Base-by-base conservation (phyloP, 805 yeast genomes). In the Zygosaccharomyces bisporus region DNA sequence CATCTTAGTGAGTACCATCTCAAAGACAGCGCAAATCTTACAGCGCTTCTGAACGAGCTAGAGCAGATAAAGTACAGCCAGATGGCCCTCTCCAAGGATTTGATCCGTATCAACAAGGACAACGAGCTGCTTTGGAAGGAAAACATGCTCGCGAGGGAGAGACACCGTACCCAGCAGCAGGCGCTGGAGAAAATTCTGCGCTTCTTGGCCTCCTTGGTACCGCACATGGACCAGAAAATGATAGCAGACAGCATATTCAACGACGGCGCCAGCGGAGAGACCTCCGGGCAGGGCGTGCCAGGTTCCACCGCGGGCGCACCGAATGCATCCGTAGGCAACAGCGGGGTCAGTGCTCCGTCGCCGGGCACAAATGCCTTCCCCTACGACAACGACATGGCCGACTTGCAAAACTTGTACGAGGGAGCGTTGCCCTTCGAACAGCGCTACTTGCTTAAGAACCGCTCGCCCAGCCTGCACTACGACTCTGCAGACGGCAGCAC, bases 51-150 rank as follows among this genome's bases (percentile, higher is more conserved):
- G 45, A 71, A 72, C 39, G 97, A 90, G 63, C 68, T 90, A 45
- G 93, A 87, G 49, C 72, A 72, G 43, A 76, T 93, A 53, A 86
- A 85, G 60, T 72, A 76, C 55, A 86, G 86, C 57, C 99, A 93
- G 64, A 58, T 78, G 49, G 77, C 86, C 14, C 86, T 93, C 14
- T 77, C 88, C 4, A 93, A 89, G 54, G 98, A 93, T 60, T 70
- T 93, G 50, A 71, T 83, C 54, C 74, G 97, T 46, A 80, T 93
- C 30, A 75, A 89, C 46, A 82, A 82, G 48, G 98, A 93, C 60
- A 93, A 91, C 67, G 91, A 87, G 61, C 65, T 87, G 56, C 67
- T 93, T 35, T 93, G 99, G 99, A 82, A 83, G 49, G 98, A 93
- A 60, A 83, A 88, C 57, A 81, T 75, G 60, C 68, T 81, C 46